A percentile compares a stretch with the other conserved stretches of the same genome.
Evolutionary conservation across 768 basidiomycete species (phyloP).

Genomic region (Tylopilus sp.): DNA sequence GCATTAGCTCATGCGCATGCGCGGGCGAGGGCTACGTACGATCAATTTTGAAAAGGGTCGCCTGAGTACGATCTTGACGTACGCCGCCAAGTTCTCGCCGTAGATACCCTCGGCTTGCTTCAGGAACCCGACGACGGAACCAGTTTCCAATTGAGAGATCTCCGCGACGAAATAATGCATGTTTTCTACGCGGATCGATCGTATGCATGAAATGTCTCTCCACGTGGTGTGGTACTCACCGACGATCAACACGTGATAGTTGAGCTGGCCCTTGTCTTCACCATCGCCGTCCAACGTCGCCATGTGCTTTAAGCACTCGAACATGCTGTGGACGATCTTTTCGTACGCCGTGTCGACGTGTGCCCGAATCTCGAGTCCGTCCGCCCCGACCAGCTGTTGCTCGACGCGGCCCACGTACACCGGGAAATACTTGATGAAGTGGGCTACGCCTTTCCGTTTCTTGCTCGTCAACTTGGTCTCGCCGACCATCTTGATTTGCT

Average conservation of each 20-base stretch:
- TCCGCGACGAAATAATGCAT: constrained; percentile 94
- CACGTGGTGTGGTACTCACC: constrained; percentile 49
- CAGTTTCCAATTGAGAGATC: constrained; percentile 64
- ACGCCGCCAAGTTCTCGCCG: constrained; percentile 83
- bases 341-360: constrained; percentile 84
- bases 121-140: constrained; percentile 59
- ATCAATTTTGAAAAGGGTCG: constrained; percentile 85
- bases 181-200: constrained; percentile 60
- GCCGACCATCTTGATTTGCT: constrained; percentile 86
- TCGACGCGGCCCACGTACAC: constrained; percentile 83
- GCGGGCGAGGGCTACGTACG: constrained; percentile 43
- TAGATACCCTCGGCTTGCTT: constrained; percentile 79
- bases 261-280: constrained; percentile 95
- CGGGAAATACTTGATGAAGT: constrained; percentile 92
- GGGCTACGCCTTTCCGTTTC: constrained; percentile 88
- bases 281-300: constrained; percentile 92
- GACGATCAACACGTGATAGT: constrained; percentile 92
- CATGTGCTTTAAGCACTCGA: constrained; percentile 91
- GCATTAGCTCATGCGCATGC: constrained; percentile 3
- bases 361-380: constrained; percentile 71
- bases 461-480: constrained; percentile 88
- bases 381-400: constrained; percentile 73
- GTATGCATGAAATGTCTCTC: not conserved
- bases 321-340: constrained; percentile 84
- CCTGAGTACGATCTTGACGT: constrained; percentile 83